Base-by-base conservation (phyloP, 441 rosid species). In the Omphalea diandra region DNA sequence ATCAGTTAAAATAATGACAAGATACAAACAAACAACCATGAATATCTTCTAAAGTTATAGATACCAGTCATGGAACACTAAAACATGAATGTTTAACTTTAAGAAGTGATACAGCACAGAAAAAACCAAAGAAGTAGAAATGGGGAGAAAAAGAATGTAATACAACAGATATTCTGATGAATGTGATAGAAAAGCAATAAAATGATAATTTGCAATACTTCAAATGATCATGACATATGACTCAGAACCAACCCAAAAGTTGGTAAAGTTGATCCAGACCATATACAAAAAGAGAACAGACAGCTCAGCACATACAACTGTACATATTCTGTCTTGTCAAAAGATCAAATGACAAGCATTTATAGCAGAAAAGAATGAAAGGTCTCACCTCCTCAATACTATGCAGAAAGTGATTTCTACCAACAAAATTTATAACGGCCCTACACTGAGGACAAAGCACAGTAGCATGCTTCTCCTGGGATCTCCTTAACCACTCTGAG, bases 371-470 rank as follows among this genome's bases (percentile, higher is more conserved):
- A 15, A 38, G 18, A 63, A 41, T 36, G 20, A 69, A 60, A 62
- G 36, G 50, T 65, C 35, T 59, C 72, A 92, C 99, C 98, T 92
- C 92, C 79, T 88, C 93, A 72, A 92, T 85, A 73, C 83, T 79
- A 72, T 77, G 85, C 71, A 95, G 81, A 81, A 90, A 92, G 81
- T 89, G 95, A 74, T 92, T 95, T 80, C 87, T 90, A 61, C 97
- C 97, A 68, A 83, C 98, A 84, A 76, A 89, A 46, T 83, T 94
- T 67, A 92, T 87, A 72, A 81, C 82, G 76, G 92, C 96, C 83
- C 99, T 86, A 77, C 99, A 95, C 46, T 92, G 93, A 65, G 99
- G 99, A 78, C 99, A 95, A 24, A 92, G 77, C n/a, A 95, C 93
- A 63, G 55, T 81, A 29, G 85, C 55, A 80, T 72, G 93, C 77